Conservation (phyloP, 2,329 filamentous ascomycete genomes). For the Sordariomycetes sp. region DNA sequence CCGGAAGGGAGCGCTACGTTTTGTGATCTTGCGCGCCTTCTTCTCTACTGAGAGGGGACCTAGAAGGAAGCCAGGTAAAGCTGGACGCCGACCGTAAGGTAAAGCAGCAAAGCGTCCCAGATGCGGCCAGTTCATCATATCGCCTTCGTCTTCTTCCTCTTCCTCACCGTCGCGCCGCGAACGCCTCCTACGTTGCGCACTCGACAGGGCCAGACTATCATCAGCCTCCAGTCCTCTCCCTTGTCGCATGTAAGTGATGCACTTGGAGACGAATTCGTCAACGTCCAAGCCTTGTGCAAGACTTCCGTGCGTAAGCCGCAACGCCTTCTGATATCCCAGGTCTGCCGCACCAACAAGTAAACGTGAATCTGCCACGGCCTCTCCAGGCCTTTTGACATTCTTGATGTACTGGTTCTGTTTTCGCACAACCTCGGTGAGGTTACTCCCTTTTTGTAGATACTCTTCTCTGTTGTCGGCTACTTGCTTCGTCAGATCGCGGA, state of each 20-base stretch:
- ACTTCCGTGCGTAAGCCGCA: constrained; percentile 65
- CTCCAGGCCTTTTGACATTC: constrained; percentile 75
- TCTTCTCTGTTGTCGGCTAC: constrained; percentile 63
- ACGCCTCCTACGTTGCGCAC: constrained; percentile 37
- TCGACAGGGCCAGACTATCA: constrained; percentile 38
- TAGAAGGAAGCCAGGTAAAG: constrained; percentile 74
- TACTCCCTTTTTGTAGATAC: constrained; percentile 57
- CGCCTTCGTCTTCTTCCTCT: constrained; percentile 53
- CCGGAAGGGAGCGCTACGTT: constrained; percentile 62
- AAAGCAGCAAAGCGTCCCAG: constrained; percentile 72
- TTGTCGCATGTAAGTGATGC: constrained; percentile 75
- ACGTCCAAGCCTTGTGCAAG: constrained; percentile 70
- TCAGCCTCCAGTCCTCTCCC: constrained; percentile 47
- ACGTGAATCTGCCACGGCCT: constrained; percentile 86
- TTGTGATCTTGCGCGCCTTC: constrained; percentile 60
- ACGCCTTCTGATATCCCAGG: constrained; percentile 67
- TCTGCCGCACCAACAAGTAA: constrained; percentile 75
- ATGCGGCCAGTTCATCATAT: constrained; percentile 78
- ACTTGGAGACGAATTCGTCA: constrained; percentile 87
- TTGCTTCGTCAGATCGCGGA: constrained; percentile 57
- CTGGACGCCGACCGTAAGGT: constrained; percentile 62
- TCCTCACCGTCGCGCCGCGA: constrained; percentile 31
- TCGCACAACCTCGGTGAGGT: constrained; percentile 56
- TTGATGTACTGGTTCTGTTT: constrained; percentile 57
- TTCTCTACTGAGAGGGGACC: constrained; percentile 87